Base-by-base conservation (phyloP, 306 rosid genomes). In the Spatholobus suberectus region DNA sequence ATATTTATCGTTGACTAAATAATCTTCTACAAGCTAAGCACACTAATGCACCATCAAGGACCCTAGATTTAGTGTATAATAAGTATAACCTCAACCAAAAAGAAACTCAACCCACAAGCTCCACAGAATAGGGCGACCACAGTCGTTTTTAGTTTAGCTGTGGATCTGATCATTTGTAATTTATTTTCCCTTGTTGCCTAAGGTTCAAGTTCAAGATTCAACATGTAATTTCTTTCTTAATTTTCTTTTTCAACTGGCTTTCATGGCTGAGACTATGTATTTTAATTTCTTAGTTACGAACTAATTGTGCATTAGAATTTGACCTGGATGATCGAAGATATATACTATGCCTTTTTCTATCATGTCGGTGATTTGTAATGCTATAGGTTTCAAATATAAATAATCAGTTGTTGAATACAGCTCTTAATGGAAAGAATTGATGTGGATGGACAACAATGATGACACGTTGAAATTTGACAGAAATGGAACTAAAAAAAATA, bases 1-100 rank as follows among this genome's bases (percentile, higher is more conserved):
- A 95, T 77, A 95, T 95, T 79, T 65, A 91, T 47, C 98, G 97
- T 85, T 95, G 93, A 93, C 90, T 57, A 13, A 2, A 24, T 6
- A 11, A 5, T 67, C 69, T 49, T 23, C 76, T 26, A 27, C 62
- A 69, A 76, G 15, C 70, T 52, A 69, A 76, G 15, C 70, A n/a
- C 6, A 63, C 58, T 67, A 76, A 76, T 70, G 43, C 75, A 75
- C 44, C 82, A 76, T 77, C 58, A 51, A 41, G 69, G 41, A 46
- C 75, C 86, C 73, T 89, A 85, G 87, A 32, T 76, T 52, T 79
- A 76, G 79, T 41, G 49, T 34, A 75, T 73, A 51, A 17, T 35
- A 76, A 4, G 18, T 18, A 67, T 51, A 55, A 46, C 49, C 63
- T 70, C 73, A 65, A 79, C 77, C 29, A 20, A 57, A 72, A 35